A percentile compares a stretch with the other conserved stretches of the same genome.
Conservation (phyloP, 2,329 filamentous ascomycete species). For the Hypoxylon sp. region DNA sequence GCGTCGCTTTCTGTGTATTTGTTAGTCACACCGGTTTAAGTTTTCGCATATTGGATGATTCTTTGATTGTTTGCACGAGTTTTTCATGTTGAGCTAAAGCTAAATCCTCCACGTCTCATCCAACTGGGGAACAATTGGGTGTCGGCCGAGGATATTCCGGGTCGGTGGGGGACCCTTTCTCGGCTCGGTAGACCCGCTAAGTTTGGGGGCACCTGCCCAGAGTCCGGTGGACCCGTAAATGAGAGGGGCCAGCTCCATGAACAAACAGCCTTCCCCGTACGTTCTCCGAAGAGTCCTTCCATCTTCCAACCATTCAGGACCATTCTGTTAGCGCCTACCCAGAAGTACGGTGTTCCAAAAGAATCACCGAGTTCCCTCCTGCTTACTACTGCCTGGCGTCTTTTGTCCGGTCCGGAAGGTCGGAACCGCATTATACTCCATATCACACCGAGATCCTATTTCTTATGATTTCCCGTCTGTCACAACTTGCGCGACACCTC, state of each 20-base stretch:
- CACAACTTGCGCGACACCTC: constrained; percentile 80
- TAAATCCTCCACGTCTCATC: not conserved
- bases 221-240: not conserved
- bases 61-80: constrained; percentile 2
- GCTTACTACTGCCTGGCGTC: constrained; percentile 23
- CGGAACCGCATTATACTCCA: constrained; percentile 7
- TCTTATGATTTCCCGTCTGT: constrained; percentile 82
- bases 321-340: constrained; percentile 4
- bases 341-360: not conserved
- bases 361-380: constrained; percentile 4
- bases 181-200: constrained; percentile 21
- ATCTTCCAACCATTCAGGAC: constrained; percentile 17
- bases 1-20: not conserved
- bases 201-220: constrained; percentile 3
- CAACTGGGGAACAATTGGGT: not conserved
- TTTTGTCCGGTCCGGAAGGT: not conserved
- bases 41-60: constrained; percentile 1
- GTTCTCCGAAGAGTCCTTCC: constrained; percentile 2
- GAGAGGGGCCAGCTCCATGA: constrained; percentile 6
- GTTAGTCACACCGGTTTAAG: not conserved
- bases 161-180: constrained; percentile 6
- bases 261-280: constrained; percentile 7
- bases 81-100: not conserved
- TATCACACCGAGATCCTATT: constrained; percentile 1
- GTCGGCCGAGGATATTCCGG: constrained; percentile 27